Conservation (phyloP, 1,284 basidiomycete genomes). For the Marasmius fiardii region DNA sequence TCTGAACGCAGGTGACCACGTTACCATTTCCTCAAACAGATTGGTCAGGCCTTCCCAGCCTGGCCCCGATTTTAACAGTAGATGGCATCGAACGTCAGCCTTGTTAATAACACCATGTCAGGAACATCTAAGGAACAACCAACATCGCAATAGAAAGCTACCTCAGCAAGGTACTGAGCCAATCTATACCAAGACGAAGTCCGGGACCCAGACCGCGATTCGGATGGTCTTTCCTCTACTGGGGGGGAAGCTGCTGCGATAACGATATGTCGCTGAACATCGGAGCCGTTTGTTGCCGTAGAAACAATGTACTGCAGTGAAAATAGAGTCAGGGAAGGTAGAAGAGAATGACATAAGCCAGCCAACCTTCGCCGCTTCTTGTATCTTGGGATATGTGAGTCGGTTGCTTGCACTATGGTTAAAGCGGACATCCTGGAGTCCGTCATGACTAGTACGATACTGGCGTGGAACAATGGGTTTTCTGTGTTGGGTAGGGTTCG, state of each 20-base stretch:
- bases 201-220: not conserved
- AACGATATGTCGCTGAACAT: slow-evolving; percentile 50
- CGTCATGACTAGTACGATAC: slow-evolving; percentile 7
- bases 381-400: slow-evolving; percentile 7
- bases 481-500: not conserved
- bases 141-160: slow-evolving; percentile 22
- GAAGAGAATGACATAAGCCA: slow-evolving; percentile 6
- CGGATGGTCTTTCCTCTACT: slow-evolving; percentile 25
- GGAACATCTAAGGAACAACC: slow-evolving; percentile 2
- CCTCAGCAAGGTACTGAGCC: slow-evolving; percentile 44
- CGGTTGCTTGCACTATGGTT: not conserved
- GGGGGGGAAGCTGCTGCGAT: slow-evolving; percentile 51
- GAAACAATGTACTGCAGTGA: slow-evolving; percentile 34
- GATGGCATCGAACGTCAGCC: slow-evolving; percentile 56
- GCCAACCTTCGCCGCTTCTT: slow-evolving; percentile 7
- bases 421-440: slow-evolving; percentile 6
- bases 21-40: slow-evolving; percentile 54
- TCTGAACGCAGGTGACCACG: slow-evolving; percentile 16
- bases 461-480: slow-evolving; percentile 5
- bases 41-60: slow-evolving; percentile 41
- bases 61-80: slow-evolving; percentile 43
- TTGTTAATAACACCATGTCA: slow-evolving; percentile 22
- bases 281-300: slow-evolving; percentile 29
- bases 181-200: slow-evolving; percentile 33
- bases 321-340: slow-evolving; percentile 6